A percentile compares a stretch with the other conserved stretches of the same genome.
Conservation (phyloP, 306 rosid species). For the Vicia sativa region DNA sequence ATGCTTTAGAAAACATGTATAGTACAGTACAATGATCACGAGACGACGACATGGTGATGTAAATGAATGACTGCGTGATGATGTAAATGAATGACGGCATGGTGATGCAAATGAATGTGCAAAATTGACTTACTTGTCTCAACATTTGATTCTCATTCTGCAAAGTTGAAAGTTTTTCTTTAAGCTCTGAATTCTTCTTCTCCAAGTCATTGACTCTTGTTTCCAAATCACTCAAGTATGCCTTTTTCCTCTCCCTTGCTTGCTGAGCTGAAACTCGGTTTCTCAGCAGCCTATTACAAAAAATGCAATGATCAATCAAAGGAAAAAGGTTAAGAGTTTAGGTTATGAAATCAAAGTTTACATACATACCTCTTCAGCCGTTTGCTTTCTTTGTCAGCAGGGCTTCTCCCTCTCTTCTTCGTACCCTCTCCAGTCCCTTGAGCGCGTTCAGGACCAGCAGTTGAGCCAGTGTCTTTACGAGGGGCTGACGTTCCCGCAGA, state of each 20-base stretch:
- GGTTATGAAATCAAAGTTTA: background rate
- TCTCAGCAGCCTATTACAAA: slow-evolving; percentile 73
- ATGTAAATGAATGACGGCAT: background rate
- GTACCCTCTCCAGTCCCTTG: slow-evolving; percentile 69
- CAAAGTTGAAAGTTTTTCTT: slow-evolving; percentile 83
- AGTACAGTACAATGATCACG: background rate
- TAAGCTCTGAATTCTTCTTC: slow-evolving; percentile 80
- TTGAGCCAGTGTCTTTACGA: slow-evolving; percentile 57
- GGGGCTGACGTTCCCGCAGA: slow-evolving; percentile 83
- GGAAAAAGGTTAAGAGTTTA: background rate
- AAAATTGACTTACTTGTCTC: slow-evolving; percentile 70
- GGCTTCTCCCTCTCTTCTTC: slow-evolving; percentile 86
- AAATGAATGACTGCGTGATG: background rate
- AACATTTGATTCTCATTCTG: slow-evolving; percentile 99
- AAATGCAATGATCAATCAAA: slow-evolving; percentile 32
- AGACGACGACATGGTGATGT: background rate
- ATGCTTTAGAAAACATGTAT: background rate
- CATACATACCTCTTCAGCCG: slow-evolving; percentile 78
- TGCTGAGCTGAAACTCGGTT: slow-evolving; percentile 98
- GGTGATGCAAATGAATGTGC: slow-evolving; percentile 2
- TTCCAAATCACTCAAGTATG: slow-evolving; percentile 84
- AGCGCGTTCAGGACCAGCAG: slow-evolving; percentile 67
- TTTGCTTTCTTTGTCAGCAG: slow-evolving; percentile 97
- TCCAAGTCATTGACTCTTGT: slow-evolving; percentile 71
- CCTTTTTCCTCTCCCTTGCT: slow-evolving; percentile 98